phyloP scores from a whole-genome alignment of 371 early-diverging fungal genomes.

The Mucor velutinosus region DNA sequence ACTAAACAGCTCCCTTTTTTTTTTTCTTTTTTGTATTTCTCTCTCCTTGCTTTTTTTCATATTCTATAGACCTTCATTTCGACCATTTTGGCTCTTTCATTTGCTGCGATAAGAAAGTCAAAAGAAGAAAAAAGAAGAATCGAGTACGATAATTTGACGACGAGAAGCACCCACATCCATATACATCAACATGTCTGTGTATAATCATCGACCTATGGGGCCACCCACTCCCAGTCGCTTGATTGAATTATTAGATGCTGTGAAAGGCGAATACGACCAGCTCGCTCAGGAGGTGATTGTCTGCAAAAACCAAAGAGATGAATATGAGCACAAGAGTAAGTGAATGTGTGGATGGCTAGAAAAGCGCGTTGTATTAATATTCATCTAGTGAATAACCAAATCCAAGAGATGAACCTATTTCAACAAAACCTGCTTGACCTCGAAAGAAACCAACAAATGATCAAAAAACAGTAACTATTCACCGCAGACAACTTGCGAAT shows the following conservation, averaged over 20 bases:
- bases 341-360: not conserved
- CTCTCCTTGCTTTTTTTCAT: not conserved
- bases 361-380: slow-evolving; percentile 8
- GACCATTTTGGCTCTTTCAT: not conserved
- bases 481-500: not conserved
- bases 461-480: slow-evolving; percentile 64
- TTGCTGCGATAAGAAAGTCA: not conserved
- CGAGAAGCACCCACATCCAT: not conserved
- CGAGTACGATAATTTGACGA: not conserved
- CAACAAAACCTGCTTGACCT: slow-evolving; percentile 81
- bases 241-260: slow-evolving; percentile 79
- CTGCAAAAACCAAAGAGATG: slow-evolving; percentile 79
- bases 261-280: slow-evolving; percentile 78
- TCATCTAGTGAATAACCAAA: slow-evolving; percentile 64
- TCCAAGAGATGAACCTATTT: slow-evolving; percentile 73
- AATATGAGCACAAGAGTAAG: slow-evolving; percentile 84
- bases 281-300: slow-evolving; percentile 73
- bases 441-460: slow-evolving; percentile 73
- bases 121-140: not conserved
- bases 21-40: not conserved
- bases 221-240: slow-evolving; percentile 65
- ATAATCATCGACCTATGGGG: slow-evolving; percentile 80
- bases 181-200: slow-evolving; percentile 45
- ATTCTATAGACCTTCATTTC: not conserved
- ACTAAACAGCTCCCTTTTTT: not conserved